phyloP scores from a whole-genome alignment of 306 rosid genomes.

The Hippophae gyantsensis region DNA sequence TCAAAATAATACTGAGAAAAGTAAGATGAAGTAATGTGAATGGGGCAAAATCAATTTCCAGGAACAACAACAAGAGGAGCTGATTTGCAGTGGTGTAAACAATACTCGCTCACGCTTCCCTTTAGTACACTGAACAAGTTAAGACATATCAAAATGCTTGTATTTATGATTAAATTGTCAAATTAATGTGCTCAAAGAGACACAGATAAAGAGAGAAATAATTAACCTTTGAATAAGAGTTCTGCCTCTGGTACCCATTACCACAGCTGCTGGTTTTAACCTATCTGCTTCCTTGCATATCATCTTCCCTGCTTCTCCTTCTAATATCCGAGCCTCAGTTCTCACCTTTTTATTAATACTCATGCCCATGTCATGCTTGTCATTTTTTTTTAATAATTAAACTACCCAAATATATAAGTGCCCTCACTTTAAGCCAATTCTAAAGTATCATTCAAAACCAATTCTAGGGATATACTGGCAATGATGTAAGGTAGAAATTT shows the following conservation, averaged over 20 bases:
- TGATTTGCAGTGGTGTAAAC: constrained; percentile 70
- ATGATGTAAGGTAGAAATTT: constrained; percentile 78
- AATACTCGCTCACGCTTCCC: constrained; percentile 81
- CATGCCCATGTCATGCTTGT: neutral
- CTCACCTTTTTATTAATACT: constrained; percentile 2
- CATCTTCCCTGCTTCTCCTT: constrained; percentile 22
- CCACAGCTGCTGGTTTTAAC: constrained; percentile 23
- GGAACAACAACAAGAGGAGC: constrained; percentile 84
- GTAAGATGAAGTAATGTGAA: neutral
- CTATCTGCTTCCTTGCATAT: constrained; percentile 23
- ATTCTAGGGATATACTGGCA: constrained; percentile 18
- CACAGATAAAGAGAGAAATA: neutral
- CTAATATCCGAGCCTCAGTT: constrained; percentile 20
- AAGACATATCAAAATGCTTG: constrained; percentile 8
- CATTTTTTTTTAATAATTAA: too few species aligned
- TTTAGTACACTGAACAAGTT: constrained; percentile 53
- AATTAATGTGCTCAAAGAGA: neutral
- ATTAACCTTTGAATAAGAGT: constrained; percentile 18
- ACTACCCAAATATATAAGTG: too few species aligned
- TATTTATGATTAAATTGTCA: neutral
- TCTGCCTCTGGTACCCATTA: constrained; percentile 27
- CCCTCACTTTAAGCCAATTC: too few species aligned
- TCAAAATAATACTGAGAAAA: too few species aligned
- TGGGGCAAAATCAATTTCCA: constrained; percentile 40
- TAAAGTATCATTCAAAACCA: too few species aligned